phyloP scores from a whole-genome alignment of 495 filamentous ascomycete genomes.

The Parmelia sp. region DNA sequence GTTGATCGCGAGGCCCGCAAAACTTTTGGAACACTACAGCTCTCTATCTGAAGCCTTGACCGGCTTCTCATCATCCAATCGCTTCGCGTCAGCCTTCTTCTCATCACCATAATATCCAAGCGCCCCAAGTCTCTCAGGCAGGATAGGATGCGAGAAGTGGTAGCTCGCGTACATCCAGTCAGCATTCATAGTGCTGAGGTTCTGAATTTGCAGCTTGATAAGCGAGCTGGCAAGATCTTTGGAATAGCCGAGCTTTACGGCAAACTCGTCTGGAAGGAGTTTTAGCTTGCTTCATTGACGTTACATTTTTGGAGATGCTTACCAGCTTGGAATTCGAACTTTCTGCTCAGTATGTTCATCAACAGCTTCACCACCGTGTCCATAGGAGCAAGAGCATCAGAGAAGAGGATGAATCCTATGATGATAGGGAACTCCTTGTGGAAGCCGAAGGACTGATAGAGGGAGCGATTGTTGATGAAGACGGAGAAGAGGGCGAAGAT shows the following conservation, averaged over 20 bases:
- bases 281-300: slow-evolving; percentile 22
- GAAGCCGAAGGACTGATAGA: slow-evolving; percentile 91
- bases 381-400: slow-evolving; percentile 83
- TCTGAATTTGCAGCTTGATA: slow-evolving; percentile 97
- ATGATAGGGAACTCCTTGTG: slow-evolving; percentile 78
- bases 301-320: slow-evolving; percentile 27
- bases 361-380: slow-evolving; percentile 86
- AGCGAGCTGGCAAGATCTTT: slow-evolving; percentile 75
- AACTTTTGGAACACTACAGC: slow-evolving; percentile 35
- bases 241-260: slow-evolving; percentile 76
- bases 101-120: slow-evolving; percentile 71
- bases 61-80: slow-evolving; percentile 47
- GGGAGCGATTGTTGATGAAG: slow-evolving; percentile 89
- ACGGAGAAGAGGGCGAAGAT: slow-evolving; percentile 94
- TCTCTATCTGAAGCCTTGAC: slow-evolving; percentile 54
- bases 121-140: slow-evolving; percentile 85
- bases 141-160: slow-evolving; percentile 95
- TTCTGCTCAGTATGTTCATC: slow-evolving; percentile 92
- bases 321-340: slow-evolving; percentile 94
- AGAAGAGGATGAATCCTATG: slow-evolving; percentile 94
- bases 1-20: not conserved
- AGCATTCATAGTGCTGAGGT: slow-evolving; percentile 96
- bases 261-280: slow-evolving; percentile 60
- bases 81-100: slow-evolving; percentile 42
- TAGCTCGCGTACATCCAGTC: slow-evolving; percentile 98